Base-by-base conservation (phyloP, 2,329 filamentous ascomycete genomes). In the Curvularia eragrostidis region DNA sequence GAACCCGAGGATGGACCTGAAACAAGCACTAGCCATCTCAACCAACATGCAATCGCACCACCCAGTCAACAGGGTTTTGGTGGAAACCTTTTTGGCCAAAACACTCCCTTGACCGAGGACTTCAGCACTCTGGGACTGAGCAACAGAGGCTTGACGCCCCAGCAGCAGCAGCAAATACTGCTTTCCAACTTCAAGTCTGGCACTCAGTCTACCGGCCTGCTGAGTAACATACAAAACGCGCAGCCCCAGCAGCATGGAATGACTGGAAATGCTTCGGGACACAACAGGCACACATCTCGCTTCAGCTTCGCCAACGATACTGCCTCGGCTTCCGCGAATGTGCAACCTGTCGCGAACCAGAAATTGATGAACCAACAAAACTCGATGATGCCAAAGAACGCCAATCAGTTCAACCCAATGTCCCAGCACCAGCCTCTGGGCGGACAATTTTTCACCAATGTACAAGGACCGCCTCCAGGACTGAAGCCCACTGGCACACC, bases 401-500 rank as follows among this genome's bases (percentile, higher is more conserved):
- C 66, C 49, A 73, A 68, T 44, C 80, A 81, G 34, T 84, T 82
- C 68, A 86, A 75, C 77, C 79, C 82, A 63, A 69, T 84, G 49
- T 78, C 78, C 51, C 84, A 86, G 66, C 83, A 85, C 67, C 80
- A 83, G 64, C 70, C 79, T 47, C 74, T 85, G 50, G 77, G 83
- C 64, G 86, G 84, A 63, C 90, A 91, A 62, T 95, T 92, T 74
- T 97, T 95, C 76, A 86, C 89, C 47, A 89, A 87, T 52, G 92
- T 97, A 71, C 92, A 96, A 70, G 94, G 93, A 3, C 95, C 96
- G 26, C 95, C 95, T 58, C 96, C 95, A 0, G 95, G 95, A 9
- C 83, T 99, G 26, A 99, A 99, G 80, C 96, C 94, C 21, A 93
- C 93, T 2, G 92, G 93, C 41, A 98, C 94, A 18, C 94, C 95